Percentiles rank a stretch among this genome's conserved stretches.
phyloP scores from a whole-genome alignment of 2,329 filamentous ascomycete genomes.

The Akanthomyces lecanii region DNA sequence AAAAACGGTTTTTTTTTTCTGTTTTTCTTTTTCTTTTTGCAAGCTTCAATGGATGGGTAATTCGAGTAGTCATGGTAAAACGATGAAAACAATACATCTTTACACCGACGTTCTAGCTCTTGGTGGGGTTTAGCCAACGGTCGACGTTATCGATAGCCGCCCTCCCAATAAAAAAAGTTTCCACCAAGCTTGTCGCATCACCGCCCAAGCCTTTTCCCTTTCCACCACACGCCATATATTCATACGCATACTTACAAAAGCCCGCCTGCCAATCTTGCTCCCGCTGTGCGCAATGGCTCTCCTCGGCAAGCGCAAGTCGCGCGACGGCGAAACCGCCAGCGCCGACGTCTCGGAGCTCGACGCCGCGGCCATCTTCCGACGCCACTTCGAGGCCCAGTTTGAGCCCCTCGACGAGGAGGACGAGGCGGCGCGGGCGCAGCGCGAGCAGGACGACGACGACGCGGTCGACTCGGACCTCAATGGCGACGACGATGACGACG shows the following conservation, averaged over 20 bases:
- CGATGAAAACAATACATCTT: no score
- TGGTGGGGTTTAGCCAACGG: not conserved
- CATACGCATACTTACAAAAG: not conserved
- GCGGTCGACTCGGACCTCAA: slow-evolving; percentile 28
- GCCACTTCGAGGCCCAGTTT: slow-evolving; percentile 86
- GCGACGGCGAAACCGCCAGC: not conserved
- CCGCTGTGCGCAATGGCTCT: slow-evolving; percentile 34
- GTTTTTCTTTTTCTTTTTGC: no score
- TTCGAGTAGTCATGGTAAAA: no score
- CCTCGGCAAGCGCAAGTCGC: slow-evolving; percentile 46
- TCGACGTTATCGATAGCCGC: not conserved
- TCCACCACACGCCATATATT: slow-evolving; percentile 4
- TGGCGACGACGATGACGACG: slow-evolving; percentile 33
- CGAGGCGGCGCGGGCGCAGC: slow-evolving; percentile 27
- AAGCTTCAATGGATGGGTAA: no score
- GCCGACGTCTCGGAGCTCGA: slow-evolving; percentile 41
- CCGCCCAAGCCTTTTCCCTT: not conserved
- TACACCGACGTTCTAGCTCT: not conserved
- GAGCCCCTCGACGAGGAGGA: slow-evolving; percentile 56
- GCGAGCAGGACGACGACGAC: slow-evolving; percentile 27
- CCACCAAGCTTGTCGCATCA: not conserved
- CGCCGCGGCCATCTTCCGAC: slow-evolving; percentile 71
- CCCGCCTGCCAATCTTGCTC: not conserved
- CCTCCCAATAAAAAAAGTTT: slow-evolving; percentile 3
- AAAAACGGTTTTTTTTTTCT: no score